These are phyloP conservation scores for Straminergon stramineum DNA, from an alignment of 225 moss, liverwort and hornwort species.

Conservation along the genomic window DNA sequence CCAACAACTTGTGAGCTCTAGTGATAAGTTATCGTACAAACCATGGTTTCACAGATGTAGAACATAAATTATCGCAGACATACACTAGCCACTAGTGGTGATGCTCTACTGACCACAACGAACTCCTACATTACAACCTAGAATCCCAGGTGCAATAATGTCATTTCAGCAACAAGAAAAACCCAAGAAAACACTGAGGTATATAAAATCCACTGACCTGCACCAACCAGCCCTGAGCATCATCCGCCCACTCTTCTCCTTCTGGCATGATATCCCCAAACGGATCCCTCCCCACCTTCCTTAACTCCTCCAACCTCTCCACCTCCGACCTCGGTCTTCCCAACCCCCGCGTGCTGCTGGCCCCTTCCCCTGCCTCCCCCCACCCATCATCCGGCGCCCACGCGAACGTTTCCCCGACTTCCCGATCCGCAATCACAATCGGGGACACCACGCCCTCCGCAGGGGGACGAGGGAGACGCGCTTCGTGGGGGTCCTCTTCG, in stretches of 20 bases:
- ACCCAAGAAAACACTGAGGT: background rate
- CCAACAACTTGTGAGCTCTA: background rate
- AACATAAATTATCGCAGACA: background rate
- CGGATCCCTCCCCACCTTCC: background rate
- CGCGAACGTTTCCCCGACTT: constrained; percentile 8
- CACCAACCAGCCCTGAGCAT: constrained; percentile 2
- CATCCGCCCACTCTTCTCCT: constrained; percentile 9
- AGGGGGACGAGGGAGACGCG: background rate
- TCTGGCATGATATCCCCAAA: background rate
- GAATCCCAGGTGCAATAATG: background rate
- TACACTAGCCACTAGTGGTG: background rate
- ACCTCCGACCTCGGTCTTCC: constrained; percentile 15
- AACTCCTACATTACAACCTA: background rate
- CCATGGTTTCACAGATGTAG: background rate
- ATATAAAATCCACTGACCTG: background rate
- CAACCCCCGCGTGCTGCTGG: background rate
- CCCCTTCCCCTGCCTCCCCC: background rate
- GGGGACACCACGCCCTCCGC: constrained; percentile 30
- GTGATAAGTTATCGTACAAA: background rate
- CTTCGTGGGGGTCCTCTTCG: background rate
- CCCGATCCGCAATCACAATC: background rate
- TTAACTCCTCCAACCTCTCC: constrained; percentile 21
- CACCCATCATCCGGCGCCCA: constrained; percentile 7
- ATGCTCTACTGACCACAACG: background rate
- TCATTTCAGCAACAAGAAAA: background rate